Percentiles rank a stretch among this genome's conserved stretches.
phyloP scores from a whole-genome alignment of 1,284 basidiomycete genomes.

The Limonomyces culmigenus region DNA sequence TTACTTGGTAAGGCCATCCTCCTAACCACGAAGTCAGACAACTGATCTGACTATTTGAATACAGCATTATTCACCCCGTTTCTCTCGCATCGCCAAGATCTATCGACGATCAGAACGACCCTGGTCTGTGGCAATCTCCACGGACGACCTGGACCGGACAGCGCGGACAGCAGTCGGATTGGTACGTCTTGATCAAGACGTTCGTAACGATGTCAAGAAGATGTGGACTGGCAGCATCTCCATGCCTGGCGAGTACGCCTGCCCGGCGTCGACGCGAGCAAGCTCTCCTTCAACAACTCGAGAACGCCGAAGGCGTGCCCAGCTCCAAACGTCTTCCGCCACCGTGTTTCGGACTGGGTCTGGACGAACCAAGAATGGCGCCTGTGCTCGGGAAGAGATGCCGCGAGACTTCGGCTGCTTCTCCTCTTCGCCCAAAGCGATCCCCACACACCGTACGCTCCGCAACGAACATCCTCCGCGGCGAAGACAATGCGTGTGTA shows the following conservation, averaged over 20 bases:
- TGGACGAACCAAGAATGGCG: not conserved
- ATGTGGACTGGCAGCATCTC: constrained; percentile 21
- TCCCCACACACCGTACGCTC: too few relatives aligned
- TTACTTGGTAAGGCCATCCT: constrained; percentile 27
- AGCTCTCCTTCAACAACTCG: too few relatives aligned
- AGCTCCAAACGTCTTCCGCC: too few relatives aligned
- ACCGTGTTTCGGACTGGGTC: too few relatives aligned
- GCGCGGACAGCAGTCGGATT: constrained; percentile 33
- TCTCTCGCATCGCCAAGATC: constrained; percentile 60
- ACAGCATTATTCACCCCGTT: constrained; percentile 70
- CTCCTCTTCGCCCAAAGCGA: too few relatives aligned
- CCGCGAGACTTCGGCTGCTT: too few relatives aligned
- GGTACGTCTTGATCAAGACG: constrained; percentile 23
- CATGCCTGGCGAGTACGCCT: constrained; percentile 20
- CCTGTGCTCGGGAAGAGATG: not conserved
- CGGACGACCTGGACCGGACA: constrained; percentile 29
- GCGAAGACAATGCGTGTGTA: too few relatives aligned
- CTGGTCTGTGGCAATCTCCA: constrained; percentile 37
- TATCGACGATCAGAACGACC: constrained; percentile 39
- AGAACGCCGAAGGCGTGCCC: too few relatives aligned
- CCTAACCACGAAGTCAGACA: constrained; percentile 2
- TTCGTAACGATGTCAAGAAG: constrained; percentile 20
- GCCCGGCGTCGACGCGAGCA: constrained; percentile 7
- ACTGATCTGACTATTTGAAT: not conserved
- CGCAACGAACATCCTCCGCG: too few relatives aligned